Conservation (phyloP, 768 basidiomycete genomes). For the Agrocybe praecox region DNA sequence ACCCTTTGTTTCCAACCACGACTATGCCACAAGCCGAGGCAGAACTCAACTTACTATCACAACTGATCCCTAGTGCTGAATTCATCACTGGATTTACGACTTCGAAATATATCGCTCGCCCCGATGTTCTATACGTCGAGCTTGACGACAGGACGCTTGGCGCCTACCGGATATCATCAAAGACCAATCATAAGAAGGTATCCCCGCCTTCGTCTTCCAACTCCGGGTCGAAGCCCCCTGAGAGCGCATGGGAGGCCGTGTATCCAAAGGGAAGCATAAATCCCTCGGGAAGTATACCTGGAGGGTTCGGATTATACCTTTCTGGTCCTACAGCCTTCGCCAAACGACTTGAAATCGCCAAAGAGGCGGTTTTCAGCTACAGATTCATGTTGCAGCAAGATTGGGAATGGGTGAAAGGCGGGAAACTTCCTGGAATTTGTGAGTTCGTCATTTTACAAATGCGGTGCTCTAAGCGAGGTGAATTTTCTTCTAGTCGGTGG, state of each 20-base stretch:
- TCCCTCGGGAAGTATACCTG: conserved; percentile 49
- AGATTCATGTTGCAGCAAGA: conserved; percentile 62
- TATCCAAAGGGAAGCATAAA: conserved; percentile 66
- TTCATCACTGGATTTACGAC: conserved; percentile 47
- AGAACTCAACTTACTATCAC: background rate
- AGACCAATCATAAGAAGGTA: conserved; percentile 35
- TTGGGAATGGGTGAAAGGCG: conserved; percentile 75
- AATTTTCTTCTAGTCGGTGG: conserved; percentile 56
- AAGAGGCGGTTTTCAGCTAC: conserved; percentile 65
- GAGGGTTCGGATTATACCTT: conserved; percentile 75
- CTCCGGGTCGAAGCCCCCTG: background rate
- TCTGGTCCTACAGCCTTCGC: conserved; percentile 51
- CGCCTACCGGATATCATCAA: conserved; percentile 47
- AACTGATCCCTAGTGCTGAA: conserved; percentile 26
- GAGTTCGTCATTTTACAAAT: conserved; percentile 28
- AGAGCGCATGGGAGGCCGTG: conserved; percentile 59
- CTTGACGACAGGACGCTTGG: conserved; percentile 48
- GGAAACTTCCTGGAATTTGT: conserved; percentile 78
- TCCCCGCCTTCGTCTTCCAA: conserved; percentile 24
- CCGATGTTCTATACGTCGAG: conserved; percentile 24
- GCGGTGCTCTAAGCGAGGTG: too few species aligned
- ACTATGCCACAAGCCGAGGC: background rate
- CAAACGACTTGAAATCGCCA: conserved; percentile 38
- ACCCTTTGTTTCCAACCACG: background rate
- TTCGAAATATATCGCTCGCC: conserved; percentile 23